phyloP scores from a whole-genome alignment of 2,329 filamentous ascomycete species.

The Xylariaceae sp. region DNA sequence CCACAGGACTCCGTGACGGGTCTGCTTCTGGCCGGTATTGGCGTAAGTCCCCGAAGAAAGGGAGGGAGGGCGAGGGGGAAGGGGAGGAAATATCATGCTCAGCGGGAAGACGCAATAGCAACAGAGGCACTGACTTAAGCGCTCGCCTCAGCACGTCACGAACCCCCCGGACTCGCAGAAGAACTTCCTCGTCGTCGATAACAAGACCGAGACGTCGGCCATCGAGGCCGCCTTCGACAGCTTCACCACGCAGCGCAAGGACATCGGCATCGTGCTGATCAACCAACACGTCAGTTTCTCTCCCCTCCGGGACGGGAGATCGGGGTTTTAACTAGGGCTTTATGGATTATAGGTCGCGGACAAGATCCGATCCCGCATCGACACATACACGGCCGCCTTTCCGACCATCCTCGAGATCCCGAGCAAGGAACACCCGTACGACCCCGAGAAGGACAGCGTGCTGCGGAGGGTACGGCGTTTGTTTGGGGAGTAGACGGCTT shows the following conservation, averaged over 20 bases:
- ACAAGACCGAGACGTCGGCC: slow-evolving; percentile 80
- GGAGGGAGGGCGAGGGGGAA: background rate
- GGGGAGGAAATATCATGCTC: too few relatives aligned
- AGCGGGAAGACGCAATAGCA: too few relatives aligned
- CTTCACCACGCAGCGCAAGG: slow-evolving; percentile 86
- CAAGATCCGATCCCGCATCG: slow-evolving; percentile 83
- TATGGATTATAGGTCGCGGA: slow-evolving; percentile 69
- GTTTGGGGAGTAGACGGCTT: slow-evolving; percentile 59
- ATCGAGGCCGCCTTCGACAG: slow-evolving; percentile 88
- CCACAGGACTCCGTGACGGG: slow-evolving; percentile 89
- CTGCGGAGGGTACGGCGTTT: slow-evolving; percentile 72
- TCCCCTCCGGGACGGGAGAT: too few relatives aligned
- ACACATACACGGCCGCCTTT: slow-evolving; percentile 90
- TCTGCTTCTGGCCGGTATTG: slow-evolving; percentile 89
- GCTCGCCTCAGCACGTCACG: slow-evolving; percentile 70
- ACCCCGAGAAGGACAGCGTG: slow-evolving; percentile 98
- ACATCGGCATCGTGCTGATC: slow-evolving; percentile 94
- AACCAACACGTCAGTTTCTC: slow-evolving; percentile 81
- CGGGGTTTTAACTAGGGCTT: too few relatives aligned
- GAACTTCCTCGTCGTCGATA: slow-evolving; percentile 96
- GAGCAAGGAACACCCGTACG: slow-evolving; percentile 97
- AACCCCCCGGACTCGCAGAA: slow-evolving; percentile 84
- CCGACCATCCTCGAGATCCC: slow-evolving; percentile 96
- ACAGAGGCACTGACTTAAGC: slow-evolving; percentile 3
- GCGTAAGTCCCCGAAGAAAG: slow-evolving; percentile 50